Percentiles rank a stretch among this genome's conserved stretches.
These are phyloP conservation scores for Rhododendron vialii DNA, from an alignment of 148 eudicot genomes.

Conservation along the genomic window DNA sequence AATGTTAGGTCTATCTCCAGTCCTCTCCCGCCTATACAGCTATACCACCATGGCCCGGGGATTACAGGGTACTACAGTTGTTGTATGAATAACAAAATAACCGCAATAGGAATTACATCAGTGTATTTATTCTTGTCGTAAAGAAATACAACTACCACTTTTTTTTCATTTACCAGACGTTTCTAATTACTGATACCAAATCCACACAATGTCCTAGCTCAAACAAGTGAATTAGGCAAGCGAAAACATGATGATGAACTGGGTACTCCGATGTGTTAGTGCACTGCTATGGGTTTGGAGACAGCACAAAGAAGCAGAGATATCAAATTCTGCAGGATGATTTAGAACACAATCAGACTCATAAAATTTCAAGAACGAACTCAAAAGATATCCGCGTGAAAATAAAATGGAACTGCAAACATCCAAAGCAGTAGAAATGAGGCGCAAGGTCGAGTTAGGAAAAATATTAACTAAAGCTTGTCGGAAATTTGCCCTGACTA, in stretches of 20 bases:
- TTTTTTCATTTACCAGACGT: neutral
- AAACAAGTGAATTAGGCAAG: neutral
- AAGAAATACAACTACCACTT: neutral
- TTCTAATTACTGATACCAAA: neutral
- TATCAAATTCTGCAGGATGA: neutral
- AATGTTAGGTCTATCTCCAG: neutral
- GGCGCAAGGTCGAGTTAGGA: neutral
- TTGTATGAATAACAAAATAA: neutral
- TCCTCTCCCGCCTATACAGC: neutral
- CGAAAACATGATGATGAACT: neutral
- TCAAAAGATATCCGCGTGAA: neutral
- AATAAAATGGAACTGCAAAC: neutral
- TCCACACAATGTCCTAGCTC: neutral
- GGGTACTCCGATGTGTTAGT: neutral
- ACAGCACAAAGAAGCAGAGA: neutral
- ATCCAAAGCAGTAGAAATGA: neutral
- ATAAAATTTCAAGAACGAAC: neutral
- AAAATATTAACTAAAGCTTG: neutral
- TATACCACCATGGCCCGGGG: neutral
- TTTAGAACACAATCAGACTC: neutral
- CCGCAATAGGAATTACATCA: neutral
- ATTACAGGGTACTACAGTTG: neutral
- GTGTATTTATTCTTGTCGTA: neutral
- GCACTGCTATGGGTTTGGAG: neutral
- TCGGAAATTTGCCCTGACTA: neutral